Evolutionary conservation across 768 basidiomycete species (phyloP), one percentile per base, ranked within the genome.

Genomic region (Boletus barrowsii): DNA sequence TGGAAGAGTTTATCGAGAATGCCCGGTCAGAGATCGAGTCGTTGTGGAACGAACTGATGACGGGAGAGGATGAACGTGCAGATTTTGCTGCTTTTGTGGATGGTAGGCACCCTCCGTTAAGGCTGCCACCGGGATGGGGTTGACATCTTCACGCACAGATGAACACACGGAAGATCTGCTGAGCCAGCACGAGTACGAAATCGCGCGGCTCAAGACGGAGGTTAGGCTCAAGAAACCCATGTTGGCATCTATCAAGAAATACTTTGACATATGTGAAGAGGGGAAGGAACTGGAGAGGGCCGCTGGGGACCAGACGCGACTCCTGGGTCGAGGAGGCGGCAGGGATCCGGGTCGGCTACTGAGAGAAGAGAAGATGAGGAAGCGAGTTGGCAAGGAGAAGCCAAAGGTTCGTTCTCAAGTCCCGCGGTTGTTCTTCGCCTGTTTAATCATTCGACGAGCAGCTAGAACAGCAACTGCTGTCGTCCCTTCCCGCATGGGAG

Each of bases 351-450:
- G 93, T 7, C 77, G 92, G 18, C 72, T 99, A 35, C 73, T 98
- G 49, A 81, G 92, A 55, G 96, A 99, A 71, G 96, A 98, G 76
- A 97, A 97, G 79, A 93, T 96, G 87, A 80, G 96, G 50, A 98
- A 98, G 70, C 79, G 95, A 29, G 93, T 99, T 14, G 79, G 79
- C 53, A 90, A 91, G 68, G 88, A 96, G 73, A 98, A 97, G 66
- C 96, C 96, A 26, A 82, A 89, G 66, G 96, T 97, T 67, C 73
- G 46, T 47, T 42, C 18, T 36, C 26, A 8, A 22, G 2, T 18
- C 10, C 26, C 2, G 22, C 7, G 0, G 14, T 22, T 14, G 24
- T 54, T 32, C 7, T 29, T 42, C 26, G 9, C 14, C 33, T 44
- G 10, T 45, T 35, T 51, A 47, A 49, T 35, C 24, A 29, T 41